Evolutionary conservation across 768 basidiomycete genomes (phyloP), one percentile per base, ranked within the genome.

Genomic region (Symmetrospora coprosmae): DNA sequence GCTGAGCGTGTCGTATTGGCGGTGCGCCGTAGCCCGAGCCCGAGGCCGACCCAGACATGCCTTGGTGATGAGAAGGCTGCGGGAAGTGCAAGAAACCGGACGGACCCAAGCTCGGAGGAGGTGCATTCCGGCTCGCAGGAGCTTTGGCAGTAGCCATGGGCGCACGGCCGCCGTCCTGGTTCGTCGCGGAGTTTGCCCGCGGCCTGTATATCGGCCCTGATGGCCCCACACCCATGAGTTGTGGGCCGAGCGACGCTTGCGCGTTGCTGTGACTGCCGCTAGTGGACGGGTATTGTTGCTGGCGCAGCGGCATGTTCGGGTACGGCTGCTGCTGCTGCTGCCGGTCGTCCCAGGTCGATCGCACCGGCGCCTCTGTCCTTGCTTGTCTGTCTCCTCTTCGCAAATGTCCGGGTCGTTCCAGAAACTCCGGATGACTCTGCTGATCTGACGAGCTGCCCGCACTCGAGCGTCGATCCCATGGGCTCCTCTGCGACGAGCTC

Each of bases 381-480:
- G 43, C 43, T 46, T 46, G 43, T 23, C 43, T 46, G 21, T 46
- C 43, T 11, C 16, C 25, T 11, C 43, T 11, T 11, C 43, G 14
- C 25, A 11, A 25, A 46, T 25, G 43, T 11, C 25, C 16, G 9
- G 13, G 43, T 46, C 43, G 9, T 23, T 34, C 33, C 5, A 27
- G 25, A 33, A 33, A 38, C 9, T 53, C 51, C 40, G 25, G 23
- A 2, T 31, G 4, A 16, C 25, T 19, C 11, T 17, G 19, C 17
- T 41, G 23, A 40, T 53, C 51, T 11, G 51, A n/a, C n/a, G n/a
- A 53, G 7, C 27, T 47, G 4, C 37, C 51, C 16, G 37, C 51
- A 21, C 51, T 53, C 23, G 51, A 53, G 2, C 51, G 51, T 25
- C 51, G 34, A n/a, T 53, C 51, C 51, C 51, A 53, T n/a, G n/a